These are phyloP conservation scores for Erodium chrysanthum DNA, from an alignment of 441 rosid species.

Conservation along the genomic window DNA sequence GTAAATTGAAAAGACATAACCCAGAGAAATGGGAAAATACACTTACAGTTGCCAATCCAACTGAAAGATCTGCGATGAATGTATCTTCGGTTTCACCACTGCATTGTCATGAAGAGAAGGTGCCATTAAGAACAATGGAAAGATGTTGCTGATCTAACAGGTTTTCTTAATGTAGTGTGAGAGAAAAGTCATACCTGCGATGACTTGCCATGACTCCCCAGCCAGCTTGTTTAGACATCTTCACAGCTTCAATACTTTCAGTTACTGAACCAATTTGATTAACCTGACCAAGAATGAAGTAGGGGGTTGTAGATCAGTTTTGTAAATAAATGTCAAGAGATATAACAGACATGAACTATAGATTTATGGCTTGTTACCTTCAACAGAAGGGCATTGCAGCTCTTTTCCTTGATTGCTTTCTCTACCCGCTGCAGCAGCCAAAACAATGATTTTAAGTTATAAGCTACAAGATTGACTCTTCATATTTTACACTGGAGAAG, in stretches of 20 bases:
- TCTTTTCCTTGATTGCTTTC: constrained; percentile 74
- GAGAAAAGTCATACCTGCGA: constrained; percentile 27
- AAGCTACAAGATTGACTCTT: neutral
- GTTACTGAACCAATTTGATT: constrained; percentile 86
- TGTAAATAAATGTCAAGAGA: neutral
- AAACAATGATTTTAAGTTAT: neutral
- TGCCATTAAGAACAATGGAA: neutral
- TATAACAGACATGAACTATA: neutral
- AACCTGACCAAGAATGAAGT: constrained; percentile 36
- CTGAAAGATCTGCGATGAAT: constrained; percentile 87
- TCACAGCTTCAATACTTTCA: constrained; percentile 54
- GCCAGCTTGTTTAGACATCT: constrained; percentile 88
- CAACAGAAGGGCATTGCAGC: constrained; percentile 94
- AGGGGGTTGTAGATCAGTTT: neutral
- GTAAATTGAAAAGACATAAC: neutral
- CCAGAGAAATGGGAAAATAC: neutral
- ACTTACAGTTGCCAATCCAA: constrained; percentile 84
- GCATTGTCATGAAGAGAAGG: neutral
- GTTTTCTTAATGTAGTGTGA: neutral
- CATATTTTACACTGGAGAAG: neutral
- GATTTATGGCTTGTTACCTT: constrained; percentile 35
- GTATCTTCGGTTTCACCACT: constrained; percentile 99
- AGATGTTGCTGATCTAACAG: neutral
- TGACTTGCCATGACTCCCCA: constrained; percentile 99
- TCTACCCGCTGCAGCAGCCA: constrained; percentile 56